phyloP scores from a whole-genome alignment of 1,284 basidiomycete species.

The Coniferiporia sulphurascens region DNA sequence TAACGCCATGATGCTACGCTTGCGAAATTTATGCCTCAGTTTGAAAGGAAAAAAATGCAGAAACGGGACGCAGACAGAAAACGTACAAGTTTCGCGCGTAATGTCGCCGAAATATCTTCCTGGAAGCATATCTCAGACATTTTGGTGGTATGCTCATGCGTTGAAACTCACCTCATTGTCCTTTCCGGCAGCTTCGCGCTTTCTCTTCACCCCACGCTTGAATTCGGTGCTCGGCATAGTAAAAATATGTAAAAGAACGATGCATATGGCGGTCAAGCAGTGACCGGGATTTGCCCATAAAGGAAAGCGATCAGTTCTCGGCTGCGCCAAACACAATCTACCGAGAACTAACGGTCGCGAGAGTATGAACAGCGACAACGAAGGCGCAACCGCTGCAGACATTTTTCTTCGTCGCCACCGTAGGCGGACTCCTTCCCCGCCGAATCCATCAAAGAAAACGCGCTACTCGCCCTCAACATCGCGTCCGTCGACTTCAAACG shows the following conservation, averaged over 20 bases:
- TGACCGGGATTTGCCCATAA: background rate
- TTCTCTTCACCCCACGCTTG: slow-evolving; percentile 11
- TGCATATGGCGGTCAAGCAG: background rate
- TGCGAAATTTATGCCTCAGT: background rate
- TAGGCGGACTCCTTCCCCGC: slow-evolving; percentile 9
- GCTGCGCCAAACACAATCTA: background rate
- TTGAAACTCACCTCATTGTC: background rate
- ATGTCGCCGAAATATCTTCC: slow-evolving; percentile 11
- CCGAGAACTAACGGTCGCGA: background rate
- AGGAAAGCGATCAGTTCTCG: background rate
- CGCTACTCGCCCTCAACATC: slow-evolving; percentile 28
- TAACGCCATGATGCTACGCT: slow-evolving; percentile 62
- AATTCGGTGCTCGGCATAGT: background rate
- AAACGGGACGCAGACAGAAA: background rate
- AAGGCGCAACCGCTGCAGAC: background rate
- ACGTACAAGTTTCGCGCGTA: slow-evolving; percentile 16
- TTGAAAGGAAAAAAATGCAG: background rate
- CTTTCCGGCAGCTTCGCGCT: slow-evolving; percentile 2
- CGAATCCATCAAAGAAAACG: slow-evolving; percentile 6
- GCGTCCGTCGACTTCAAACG: slow-evolving; percentile 37
- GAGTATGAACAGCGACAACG: slow-evolving; percentile 4
- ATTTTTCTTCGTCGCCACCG: background rate
- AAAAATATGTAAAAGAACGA: background rate
- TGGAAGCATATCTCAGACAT: background rate
- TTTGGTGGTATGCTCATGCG: background rate